phyloP scores from a whole-genome alignment of 2,329 filamentous ascomycete genomes.

The Clarireedia sp. region DNA sequence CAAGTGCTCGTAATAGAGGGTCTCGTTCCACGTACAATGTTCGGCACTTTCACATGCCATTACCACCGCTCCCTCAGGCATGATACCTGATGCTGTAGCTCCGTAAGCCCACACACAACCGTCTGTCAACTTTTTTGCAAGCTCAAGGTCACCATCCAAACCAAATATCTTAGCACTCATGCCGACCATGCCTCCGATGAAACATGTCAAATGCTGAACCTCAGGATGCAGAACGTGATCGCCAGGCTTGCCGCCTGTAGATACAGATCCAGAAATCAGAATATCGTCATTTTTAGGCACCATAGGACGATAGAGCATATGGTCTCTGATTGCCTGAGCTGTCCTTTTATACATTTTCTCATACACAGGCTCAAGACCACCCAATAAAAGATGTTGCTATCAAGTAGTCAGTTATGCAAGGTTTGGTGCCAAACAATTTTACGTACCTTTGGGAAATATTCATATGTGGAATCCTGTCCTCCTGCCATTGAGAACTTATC shows the following conservation, averaged over 20 bases:
- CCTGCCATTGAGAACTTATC: conserved; percentile 51
- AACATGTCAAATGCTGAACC: conserved; percentile 54
- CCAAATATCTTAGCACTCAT: conserved; percentile 57
- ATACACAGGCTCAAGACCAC: conserved; percentile 67
- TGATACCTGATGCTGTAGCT: conserved; percentile 50
- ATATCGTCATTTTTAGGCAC: conserved; percentile 57
- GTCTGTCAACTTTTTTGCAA: conserved; percentile 55
- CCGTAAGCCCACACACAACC: conserved; percentile 66
- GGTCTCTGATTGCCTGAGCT: conserved; percentile 59
- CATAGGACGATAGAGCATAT: conserved; percentile 74
- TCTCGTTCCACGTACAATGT: conserved; percentile 28
- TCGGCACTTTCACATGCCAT: conserved; percentile 37
- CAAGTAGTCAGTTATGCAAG: conserved; percentile 16
- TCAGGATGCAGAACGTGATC: conserved; percentile 34
- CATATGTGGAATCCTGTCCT: conserved; percentile 62
- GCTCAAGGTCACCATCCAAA: conserved; percentile 51
- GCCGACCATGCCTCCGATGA: conserved; percentile 63
- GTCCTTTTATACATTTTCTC: conserved; percentile 61
- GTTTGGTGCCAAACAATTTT: background rate
- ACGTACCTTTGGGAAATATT: conserved; percentile 59
- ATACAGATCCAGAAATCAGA: conserved; percentile 63
- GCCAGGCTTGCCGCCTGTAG: conserved; percentile 35
- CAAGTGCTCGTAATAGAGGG: conserved; percentile 20
- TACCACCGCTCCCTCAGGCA: conserved; percentile 50
- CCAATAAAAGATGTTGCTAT: conserved; percentile 64